phyloP scores from a whole-genome alignment of 495 filamentous ascomycete species.

The Trichocladium uniseriatum region DNA sequence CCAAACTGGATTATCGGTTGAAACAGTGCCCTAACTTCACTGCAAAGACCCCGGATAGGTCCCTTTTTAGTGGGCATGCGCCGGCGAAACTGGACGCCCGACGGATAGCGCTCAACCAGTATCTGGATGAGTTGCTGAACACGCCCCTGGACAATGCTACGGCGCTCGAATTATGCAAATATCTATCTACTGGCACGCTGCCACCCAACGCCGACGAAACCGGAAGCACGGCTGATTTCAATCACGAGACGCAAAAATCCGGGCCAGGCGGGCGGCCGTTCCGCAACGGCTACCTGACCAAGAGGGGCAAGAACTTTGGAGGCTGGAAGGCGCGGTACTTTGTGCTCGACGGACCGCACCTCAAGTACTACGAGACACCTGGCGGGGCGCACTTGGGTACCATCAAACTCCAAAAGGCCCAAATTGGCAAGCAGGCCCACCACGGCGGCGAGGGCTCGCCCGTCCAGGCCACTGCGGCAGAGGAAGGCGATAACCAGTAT shows the following conservation, averaged over 20 bases:
- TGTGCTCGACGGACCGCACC: slow-evolving; percentile 74
- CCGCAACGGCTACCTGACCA: slow-evolving; percentile 90
- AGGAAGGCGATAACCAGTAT: slow-evolving; percentile 82
- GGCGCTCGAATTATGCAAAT: slow-evolving; percentile 77
- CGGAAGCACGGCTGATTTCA: slow-evolving; percentile 35
- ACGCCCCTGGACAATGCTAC: slow-evolving; percentile 69
- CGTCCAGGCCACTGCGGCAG: slow-evolving; percentile 49
- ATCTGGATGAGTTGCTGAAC: slow-evolving; percentile 75
- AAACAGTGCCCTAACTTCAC: slow-evolving; percentile 59
- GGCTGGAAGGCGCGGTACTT: slow-evolving; percentile 99
- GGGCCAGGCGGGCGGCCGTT: slow-evolving; percentile 57
- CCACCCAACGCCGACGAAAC: slow-evolving; percentile 63
- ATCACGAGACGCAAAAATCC: slow-evolving; percentile 31
- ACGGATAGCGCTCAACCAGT: slow-evolving; percentile 68
- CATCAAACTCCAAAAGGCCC: slow-evolving; percentile 81
- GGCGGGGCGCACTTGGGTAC: slow-evolving; percentile 85
- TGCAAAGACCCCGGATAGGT: slow-evolving; percentile 68
- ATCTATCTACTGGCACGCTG: slow-evolving; percentile 77
- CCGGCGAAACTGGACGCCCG: slow-evolving; percentile 89
- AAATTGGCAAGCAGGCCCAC: slow-evolving; percentile 83
- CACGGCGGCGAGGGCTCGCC: slow-evolving; percentile 54
- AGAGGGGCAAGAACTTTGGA: slow-evolving; percentile 94
- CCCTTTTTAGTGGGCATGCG: slow-evolving; percentile 84
- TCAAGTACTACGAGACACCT: slow-evolving; percentile 86
- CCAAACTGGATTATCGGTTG: slow-evolving; percentile 69